phyloP scores from a whole-genome alignment of 1,284 basidiomycete species.

The Leccinum cinnamomeum region DNA sequence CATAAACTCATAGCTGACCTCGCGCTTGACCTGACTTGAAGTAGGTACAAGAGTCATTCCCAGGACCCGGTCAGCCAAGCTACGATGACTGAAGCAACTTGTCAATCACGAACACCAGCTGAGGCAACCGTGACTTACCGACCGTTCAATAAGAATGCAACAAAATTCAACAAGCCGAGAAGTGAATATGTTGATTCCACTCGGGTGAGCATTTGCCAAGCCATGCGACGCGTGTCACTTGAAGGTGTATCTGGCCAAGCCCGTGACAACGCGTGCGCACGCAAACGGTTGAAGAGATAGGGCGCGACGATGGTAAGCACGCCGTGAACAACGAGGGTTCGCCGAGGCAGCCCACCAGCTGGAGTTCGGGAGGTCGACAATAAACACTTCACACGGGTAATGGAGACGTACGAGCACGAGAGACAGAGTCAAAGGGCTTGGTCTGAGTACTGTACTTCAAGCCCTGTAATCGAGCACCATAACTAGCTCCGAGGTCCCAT shows the following conservation, averaged over 20 bases:
- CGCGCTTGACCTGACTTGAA: conserved; percentile 67
- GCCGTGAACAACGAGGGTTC: conserved; percentile 67
- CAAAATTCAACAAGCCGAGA: conserved; percentile 72
- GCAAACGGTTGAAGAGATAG: conserved; percentile 76
- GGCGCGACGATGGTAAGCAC: conserved; percentile 75
- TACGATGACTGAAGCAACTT: conserved; percentile 67
- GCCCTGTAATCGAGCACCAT: conserved; percentile 91
- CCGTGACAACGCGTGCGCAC: conserved; percentile 73
- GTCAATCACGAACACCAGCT: not conserved
- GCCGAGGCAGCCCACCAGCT: conserved; percentile 65
- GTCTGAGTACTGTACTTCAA: conserved; percentile 54
- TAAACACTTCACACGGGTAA: conserved; percentile 3
- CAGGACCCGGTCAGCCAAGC: conserved; percentile 82
- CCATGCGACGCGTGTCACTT: conserved; percentile 69
- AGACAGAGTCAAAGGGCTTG: conserved; percentile 35
- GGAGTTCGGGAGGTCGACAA: conserved; percentile 23
- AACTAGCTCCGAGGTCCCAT: conserved; percentile 81
- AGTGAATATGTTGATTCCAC: conserved; percentile 67
- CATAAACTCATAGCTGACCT: conserved; percentile 98
- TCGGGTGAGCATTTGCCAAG: conserved; percentile 72
- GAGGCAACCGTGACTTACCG: conserved; percentile 48
- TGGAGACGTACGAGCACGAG: conserved; percentile 23
- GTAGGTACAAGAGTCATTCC: conserved; percentile 78
- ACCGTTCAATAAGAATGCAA: conserved; percentile 85
- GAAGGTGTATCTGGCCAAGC: conserved; percentile 91